These are phyloP conservation scores for Trypanosomatidae sp. DNA, from an alignment of 208 protist genomes.

Conservation along the genomic window DNA sequence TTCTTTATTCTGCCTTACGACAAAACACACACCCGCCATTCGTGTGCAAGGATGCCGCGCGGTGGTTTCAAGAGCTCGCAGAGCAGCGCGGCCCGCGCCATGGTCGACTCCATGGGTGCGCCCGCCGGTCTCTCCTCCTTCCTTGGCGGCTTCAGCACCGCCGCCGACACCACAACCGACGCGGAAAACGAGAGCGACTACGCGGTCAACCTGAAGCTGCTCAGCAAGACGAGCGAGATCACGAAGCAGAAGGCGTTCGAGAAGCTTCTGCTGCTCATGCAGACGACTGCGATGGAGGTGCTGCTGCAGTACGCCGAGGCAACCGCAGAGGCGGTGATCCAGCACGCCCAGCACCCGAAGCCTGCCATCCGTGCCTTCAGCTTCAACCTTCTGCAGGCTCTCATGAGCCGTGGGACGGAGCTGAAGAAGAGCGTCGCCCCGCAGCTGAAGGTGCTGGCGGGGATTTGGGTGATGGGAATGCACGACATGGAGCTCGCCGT, in stretches of 20 bases:
- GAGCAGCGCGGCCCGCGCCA: conserved; percentile 57
- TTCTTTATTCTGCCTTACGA: too few relatives aligned
- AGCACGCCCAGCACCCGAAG: conserved; percentile 68
- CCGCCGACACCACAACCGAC: conserved; percentile 21
- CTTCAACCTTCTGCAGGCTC: conserved; percentile 50
- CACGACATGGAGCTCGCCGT: conserved; percentile 76
- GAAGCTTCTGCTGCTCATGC: conserved; percentile 38
- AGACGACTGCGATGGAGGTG: conserved; percentile 26
- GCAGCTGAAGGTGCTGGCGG: conserved; percentile 50
- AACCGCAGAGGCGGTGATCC: conserved; percentile 59
- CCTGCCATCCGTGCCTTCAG: conserved; percentile 54
- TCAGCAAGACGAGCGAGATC: conserved; percentile 82
- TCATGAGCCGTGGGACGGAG: conserved; percentile 38
- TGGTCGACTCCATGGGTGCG: conserved; percentile 43
- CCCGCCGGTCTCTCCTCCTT: conserved; percentile 69
- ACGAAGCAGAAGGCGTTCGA: conserved; percentile 86
- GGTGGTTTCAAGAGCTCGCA: conserved; percentile 50
- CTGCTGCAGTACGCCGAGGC: conserved; percentile 49
- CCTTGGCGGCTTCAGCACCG: conserved; percentile 54
- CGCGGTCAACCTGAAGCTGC: conserved; percentile 58
- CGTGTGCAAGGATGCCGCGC: too few relatives aligned
- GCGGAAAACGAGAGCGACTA: conserved; percentile 48
- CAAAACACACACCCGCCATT: too few relatives aligned
- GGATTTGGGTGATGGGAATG: conserved; percentile 80
- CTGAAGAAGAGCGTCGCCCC: conserved; percentile 45